Evolutionary conservation across 371 early-diverging fungal genomes (phyloP), one percentile per base, ranked within the genome.

Genomic region (Apophysomyces variabilis): DNA sequence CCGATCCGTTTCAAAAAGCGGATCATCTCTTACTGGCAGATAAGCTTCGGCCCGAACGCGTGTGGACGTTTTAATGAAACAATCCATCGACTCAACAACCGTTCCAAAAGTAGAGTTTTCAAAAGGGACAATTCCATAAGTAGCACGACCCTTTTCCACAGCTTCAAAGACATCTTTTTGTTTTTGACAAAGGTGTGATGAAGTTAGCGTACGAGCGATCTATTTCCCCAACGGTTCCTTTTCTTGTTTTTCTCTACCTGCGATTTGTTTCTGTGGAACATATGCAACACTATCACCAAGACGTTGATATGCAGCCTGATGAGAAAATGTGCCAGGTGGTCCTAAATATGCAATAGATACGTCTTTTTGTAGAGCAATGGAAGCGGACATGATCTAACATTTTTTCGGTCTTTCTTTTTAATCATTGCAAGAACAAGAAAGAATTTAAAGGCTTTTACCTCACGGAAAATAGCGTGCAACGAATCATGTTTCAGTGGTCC

Each of bases 101-200:
- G 88, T 85, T 36, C 97, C 97, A 71, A 88, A 90, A 7, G 92
- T 92, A 11, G 95, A 96, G 76, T 98, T 98, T 73, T 98, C 98
- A 74, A 95, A 93, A 11, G 98, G 98, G 0, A 98, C 90, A 46
- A 96, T 79, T n/a, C 96, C 97, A 69, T 95, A 96, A 16, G 92
- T 92, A 7, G 89, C 82, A 43, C 84, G 85, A 16, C 91, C 92
- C 8, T 86, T 85, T 69, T 91, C 93, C 3, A 94, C 93, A 5
- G 93, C 92, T 14, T 82, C 84, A 70, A 96, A 92, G 0, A 97
- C 92, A 62, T 89, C 95, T 69, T 59, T 7, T 14, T 4, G 16
- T 1, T 26, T 26, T 26, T 26, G 32, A 3, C 32, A 26, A 26
- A 26, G 32, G 32, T 26, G 32, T 26, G 32, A 26, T 26, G 32